Base-by-base conservation (phyloP, 2,329 filamentous ascomycete species). In the Botryotinia narcissicola region DNA sequence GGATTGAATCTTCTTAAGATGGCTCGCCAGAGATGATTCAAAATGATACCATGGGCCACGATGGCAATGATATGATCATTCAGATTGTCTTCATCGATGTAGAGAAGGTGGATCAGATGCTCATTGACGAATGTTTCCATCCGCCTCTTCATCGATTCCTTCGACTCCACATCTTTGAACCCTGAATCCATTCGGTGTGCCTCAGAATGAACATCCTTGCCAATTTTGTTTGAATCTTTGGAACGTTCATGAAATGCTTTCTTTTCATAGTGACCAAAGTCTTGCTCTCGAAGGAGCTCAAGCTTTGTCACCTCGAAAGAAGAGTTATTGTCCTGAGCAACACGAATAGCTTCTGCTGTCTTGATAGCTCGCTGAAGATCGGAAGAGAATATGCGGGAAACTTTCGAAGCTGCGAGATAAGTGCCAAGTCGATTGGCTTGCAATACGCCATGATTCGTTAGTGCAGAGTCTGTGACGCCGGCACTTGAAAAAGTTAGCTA, bases 11-110 rank as follows among this genome's bases (percentile, higher is more conserved):
- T 85, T 20, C 84, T 82, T 12, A 91, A 83, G 22, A 97, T 81
- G 20, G 86, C 85, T 72, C 87, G 86, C 86, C 92, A 91, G 0
- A 97, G 82, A 46, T 89, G 86, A 3, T 89, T 89, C 3, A 97
- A 86, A 59, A 97, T 89, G 75, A 97, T 91, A 25, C 95, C 94
- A 79, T 98, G 95, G 2, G 94, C 92, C 5, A 97, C 92, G 22
- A 97, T 83, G 1, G 89, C 90, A 20, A 94, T 83, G 3, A 85
- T 83, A 10, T 81, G 78, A 18, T 84, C 81, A 16, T 78, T 74
- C 10, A 76, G 68, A 3, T 76, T 74, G 0, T 80, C 76, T 18
- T 81, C 76, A 18, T 69, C 40, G 37, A 42, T 44, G 18, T 32
- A 8, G n/a, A 84, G 76, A 6, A 92, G 74, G 16, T 90, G 90